Conservation (phyloP, 2,329 filamentous ascomycete genomes). For the Chalaropsis thielavioides region DNA sequence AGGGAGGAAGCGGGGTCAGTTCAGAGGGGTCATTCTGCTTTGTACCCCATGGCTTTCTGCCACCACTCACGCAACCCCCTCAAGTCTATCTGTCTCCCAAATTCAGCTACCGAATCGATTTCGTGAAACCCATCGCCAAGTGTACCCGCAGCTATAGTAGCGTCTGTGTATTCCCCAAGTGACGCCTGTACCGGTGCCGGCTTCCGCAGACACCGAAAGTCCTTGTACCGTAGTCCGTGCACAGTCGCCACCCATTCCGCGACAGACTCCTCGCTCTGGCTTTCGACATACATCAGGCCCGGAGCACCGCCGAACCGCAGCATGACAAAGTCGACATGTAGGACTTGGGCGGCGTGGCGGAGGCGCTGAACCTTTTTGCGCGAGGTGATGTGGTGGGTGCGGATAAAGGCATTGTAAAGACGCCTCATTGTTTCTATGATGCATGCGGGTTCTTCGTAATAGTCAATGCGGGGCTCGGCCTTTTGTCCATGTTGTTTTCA, state of each 20-base stretch:
- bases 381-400: conserved; percentile 69
- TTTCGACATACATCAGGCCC: conserved; percentile 67
- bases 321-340: conserved; percentile 44
- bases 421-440: background rate
- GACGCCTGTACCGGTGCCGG: conserved; percentile 26
- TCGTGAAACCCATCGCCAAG: conserved; percentile 34
- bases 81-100: conserved; percentile 45
- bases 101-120: conserved; percentile 48
- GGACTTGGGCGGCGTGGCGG: conserved; percentile 45
- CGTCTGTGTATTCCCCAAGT: too few species aligned
- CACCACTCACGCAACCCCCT: conserved; percentile 50
- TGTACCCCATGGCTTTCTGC: conserved; percentile 51
- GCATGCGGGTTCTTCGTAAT: too few species aligned
- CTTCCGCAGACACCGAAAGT: conserved; percentile 49
- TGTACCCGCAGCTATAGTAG: background rate
- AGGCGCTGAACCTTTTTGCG: conserved; percentile 53
- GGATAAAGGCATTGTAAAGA: conserved; percentile 44
- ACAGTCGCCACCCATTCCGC: conserved; percentile 50
- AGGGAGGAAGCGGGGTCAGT: too few species aligned
- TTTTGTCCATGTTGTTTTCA: background rate
- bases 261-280: conserved; percentile 37
- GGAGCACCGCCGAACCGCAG: conserved; percentile 54
- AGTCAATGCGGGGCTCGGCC: background rate
- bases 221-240: conserved; percentile 54
- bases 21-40: background rate